A percentile compares a stretch with the other conserved stretches of the same genome.
Conservation (phyloP, 163 green algal genomes). For the Scenedesmus sp. region DNA sequence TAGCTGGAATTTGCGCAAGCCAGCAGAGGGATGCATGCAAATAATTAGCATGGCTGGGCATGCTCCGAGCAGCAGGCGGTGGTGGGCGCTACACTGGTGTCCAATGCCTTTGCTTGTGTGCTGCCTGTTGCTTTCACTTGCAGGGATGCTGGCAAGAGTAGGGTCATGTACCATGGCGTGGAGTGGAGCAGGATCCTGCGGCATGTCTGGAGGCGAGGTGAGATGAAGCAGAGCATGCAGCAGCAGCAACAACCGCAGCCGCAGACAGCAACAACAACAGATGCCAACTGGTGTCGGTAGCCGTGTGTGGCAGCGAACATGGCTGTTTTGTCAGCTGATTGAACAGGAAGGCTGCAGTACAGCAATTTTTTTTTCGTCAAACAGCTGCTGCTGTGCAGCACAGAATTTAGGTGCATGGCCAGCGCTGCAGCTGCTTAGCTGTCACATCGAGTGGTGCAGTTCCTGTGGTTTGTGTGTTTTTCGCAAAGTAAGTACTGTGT, state of each 20-base stretch:
- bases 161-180: slow-evolving; percentile 36
- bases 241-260: not conserved
- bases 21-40: not conserved
- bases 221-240: not conserved
- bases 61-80: not conserved
- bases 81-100: not conserved
- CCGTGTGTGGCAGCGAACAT: not conserved
- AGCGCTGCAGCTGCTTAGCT: not conserved
- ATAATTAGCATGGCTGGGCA: too few species aligned
- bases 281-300: not conserved
- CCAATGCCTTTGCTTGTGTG: slow-evolving; percentile 7
- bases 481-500: too few species aligned
- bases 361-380: not conserved
- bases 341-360: not conserved
- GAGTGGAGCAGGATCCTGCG: slow-evolving; percentile 72
- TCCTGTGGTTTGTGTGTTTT: not conserved
- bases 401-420: not conserved
- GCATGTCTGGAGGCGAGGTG: slow-evolving; percentile 64
- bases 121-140: not conserved
- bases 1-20: too few species aligned
- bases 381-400: not conserved
- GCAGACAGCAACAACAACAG: not conserved
- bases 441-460: too few species aligned
- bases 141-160: slow-evolving; percentile 38
- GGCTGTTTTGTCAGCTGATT: not conserved